Base-by-base conservation (phyloP, 2,329 filamentous ascomycete genomes). In the Ophiosphaerella korrae region DNA sequence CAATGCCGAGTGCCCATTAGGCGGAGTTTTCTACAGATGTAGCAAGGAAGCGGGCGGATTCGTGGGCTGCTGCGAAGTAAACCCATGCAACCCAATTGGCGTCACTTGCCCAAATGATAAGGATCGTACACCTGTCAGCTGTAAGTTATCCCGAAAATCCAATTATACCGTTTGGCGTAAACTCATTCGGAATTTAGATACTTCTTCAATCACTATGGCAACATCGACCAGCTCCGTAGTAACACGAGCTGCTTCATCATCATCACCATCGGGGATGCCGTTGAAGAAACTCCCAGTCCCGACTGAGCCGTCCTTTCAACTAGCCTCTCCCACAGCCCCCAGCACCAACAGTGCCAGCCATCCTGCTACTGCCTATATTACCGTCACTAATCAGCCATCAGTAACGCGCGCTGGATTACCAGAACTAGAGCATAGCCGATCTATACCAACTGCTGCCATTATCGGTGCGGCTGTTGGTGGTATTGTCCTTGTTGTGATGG, bases 11-110 rank as follows among this genome's bases (percentile, higher is more conserved):
- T 66, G 63, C 11, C 58, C 57, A 1, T 42, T 41, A 12, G 60
- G 64, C 11, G 62, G 60, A 16, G 34, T 38, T 7, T 66, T 59
- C 23, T 68, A 69, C 37, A 51, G 35, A 9, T 70, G 68, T 36
- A 42, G 46, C 12, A 9, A 6, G n/a, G 29, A 34, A 6, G 14
- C 40, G 12, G 26, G 44, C 32, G 53, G 49, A 1, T 70, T 60
- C 34, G 31, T 32, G 26, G 68, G 66, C 26, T 70, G 66, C 40
- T 71, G 65, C 40, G n/a, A 58, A 12, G 55, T 55, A 9, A 61
- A 68, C 26, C 53, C 67, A 44, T 70, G 64, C 45, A 52, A 33
- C 40, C 50, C 52, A 18, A 42, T 42, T 24, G 34, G 49, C 26
- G 55, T 55, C 5, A 29, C 26, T 29, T 71, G 67, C 54, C 63